phyloP scores from a whole-genome alignment of 2,329 filamentous ascomycete species.

The Neofusicoccum umdonicola region DNA sequence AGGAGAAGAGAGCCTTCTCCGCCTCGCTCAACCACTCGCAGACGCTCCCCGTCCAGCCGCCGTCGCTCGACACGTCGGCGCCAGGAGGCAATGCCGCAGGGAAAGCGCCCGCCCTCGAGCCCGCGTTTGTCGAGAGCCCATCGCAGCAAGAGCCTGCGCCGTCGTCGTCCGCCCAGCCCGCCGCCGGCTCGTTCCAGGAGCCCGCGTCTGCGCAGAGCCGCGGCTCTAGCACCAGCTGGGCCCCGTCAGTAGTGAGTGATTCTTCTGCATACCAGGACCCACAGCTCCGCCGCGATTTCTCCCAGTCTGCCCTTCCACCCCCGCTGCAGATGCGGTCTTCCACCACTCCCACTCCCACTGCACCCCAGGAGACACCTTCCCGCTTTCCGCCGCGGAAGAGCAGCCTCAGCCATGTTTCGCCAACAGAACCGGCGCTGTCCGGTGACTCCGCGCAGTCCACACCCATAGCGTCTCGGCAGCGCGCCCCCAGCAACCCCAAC shows the following conservation, averaged over 20 bases:
- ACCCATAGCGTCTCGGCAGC: conserved; percentile 25
- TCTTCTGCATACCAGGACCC: conserved; percentile 29
- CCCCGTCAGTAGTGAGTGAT: conserved; percentile 32
- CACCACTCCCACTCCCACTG: conserved; percentile 37
- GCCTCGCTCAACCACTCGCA: conserved; percentile 24
- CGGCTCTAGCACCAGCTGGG: conserved; percentile 30
- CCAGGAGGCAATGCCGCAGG: not conserved
- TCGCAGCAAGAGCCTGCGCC: conserved; percentile 18
- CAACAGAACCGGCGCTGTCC: not conserved
- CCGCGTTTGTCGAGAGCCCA: not conserved
- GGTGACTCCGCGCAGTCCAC: conserved; percentile 6
- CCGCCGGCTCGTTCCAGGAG: not conserved
- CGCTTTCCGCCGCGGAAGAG: conserved; percentile 61
- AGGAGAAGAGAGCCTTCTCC: conserved; percentile 53
- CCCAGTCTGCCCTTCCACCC: conserved; percentile 51
- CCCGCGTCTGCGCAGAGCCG: conserved; percentile 18
- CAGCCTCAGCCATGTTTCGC: conserved; percentile 51
- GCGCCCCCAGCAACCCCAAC: conserved; percentile 32
- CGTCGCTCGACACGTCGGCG: conserved; percentile 2
- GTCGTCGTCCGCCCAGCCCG: conserved; percentile 18
- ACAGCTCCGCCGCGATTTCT: conserved; percentile 49
- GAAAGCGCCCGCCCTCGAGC: not conserved
- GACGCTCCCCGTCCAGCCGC: not conserved
- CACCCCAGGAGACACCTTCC: conserved; percentile 30
- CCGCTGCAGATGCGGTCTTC: conserved; percentile 44